These are phyloP conservation scores for Croton setiger DNA, from an alignment of 441 rosid species.

Conservation along the genomic window DNA sequence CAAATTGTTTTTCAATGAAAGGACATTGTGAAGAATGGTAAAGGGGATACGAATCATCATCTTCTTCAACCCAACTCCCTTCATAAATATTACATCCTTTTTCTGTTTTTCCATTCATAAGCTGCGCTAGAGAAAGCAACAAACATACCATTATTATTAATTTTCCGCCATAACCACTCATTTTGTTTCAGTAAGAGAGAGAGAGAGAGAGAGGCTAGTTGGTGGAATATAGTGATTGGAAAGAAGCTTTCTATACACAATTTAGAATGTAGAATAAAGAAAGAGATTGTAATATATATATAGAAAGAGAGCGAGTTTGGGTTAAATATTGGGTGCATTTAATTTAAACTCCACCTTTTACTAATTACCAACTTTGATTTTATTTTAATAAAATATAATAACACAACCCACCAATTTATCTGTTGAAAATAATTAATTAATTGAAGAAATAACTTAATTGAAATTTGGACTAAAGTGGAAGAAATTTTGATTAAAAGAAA, in stretches of 20 bases:
- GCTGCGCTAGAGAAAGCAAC: slow-evolving; percentile 6
- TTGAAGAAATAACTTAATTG: too few species aligned
- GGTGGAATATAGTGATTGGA: neutral
- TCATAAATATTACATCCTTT: slow-evolving; percentile 47
- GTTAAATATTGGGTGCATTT: too few species aligned
- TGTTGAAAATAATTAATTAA: too few species aligned
- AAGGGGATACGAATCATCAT: slow-evolving; percentile 60
- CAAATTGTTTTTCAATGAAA: slow-evolving; percentile 70
- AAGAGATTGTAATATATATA: too few species aligned
- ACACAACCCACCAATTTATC: too few species aligned
- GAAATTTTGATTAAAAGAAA: too few species aligned
- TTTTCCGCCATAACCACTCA: slow-evolving; percentile 18
- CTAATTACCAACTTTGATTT: too few species aligned
- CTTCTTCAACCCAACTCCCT: slow-evolving; percentile 63
- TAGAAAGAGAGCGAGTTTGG: too few species aligned
- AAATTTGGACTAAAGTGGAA: too few species aligned
- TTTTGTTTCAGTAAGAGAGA: neutral
- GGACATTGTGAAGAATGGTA: slow-evolving; percentile 62
- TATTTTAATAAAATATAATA: too few species aligned
- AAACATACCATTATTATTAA: neutral
- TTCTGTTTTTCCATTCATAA: slow-evolving; percentile 2
- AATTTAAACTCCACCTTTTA: too few species aligned
- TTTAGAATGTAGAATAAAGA: too few species aligned
- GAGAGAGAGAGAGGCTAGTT: neutral
- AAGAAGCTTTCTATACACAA: neutral